Conservation (phyloP, 768 basidiomycete species). For the Amanita pallidorosea region DNA sequence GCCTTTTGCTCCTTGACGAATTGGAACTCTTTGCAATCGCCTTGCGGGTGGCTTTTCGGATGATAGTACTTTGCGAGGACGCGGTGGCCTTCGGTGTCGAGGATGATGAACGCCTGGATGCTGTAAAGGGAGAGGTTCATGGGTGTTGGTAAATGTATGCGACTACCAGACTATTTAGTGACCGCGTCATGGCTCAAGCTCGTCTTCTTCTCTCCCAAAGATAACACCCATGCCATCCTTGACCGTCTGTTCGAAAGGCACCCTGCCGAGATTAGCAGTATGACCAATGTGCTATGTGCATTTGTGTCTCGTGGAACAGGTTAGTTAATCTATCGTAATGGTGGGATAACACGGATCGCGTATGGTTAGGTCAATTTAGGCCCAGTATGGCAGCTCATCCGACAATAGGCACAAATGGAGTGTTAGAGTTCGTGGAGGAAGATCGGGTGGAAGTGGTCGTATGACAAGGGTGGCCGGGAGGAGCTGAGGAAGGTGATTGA, state of each 20-base stretch:
- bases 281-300: conserved; percentile 42
- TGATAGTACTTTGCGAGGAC: conserved; percentile 94
- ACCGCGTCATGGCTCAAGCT: too few relatives aligned
- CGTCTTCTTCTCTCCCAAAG: conserved; percentile 38
- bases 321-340: conserved; percentile 43
- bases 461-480: too few relatives aligned
- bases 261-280: conserved; percentile 38
- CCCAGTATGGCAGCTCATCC: too few relatives aligned
- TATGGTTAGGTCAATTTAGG: too few relatives aligned
- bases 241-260: conserved; percentile 33
- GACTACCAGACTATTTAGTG: conserved; percentile 7
- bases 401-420: too few relatives aligned
- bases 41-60: conserved; percentile 52
- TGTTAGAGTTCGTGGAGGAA: too few relatives aligned
- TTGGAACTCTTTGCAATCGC: conserved; percentile 51
- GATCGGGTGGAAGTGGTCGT: conserved; percentile 43
- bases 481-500: conserved; percentile 28
- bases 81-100: conserved; percentile 93
- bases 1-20: conserved; percentile 87
- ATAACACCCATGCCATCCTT: conserved; percentile 29
- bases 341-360: too few relatives aligned
- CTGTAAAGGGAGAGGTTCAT: conserved; percentile 88
- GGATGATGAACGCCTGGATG: conserved; percentile 77
- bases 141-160: not conserved
- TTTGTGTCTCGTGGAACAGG: conserved; percentile 45